A percentile compares a stretch with the other conserved stretches of the same genome.
phyloP scores from a whole-genome alignment of 352 stramenopile species.

The Globisporangium nunn region DNA sequence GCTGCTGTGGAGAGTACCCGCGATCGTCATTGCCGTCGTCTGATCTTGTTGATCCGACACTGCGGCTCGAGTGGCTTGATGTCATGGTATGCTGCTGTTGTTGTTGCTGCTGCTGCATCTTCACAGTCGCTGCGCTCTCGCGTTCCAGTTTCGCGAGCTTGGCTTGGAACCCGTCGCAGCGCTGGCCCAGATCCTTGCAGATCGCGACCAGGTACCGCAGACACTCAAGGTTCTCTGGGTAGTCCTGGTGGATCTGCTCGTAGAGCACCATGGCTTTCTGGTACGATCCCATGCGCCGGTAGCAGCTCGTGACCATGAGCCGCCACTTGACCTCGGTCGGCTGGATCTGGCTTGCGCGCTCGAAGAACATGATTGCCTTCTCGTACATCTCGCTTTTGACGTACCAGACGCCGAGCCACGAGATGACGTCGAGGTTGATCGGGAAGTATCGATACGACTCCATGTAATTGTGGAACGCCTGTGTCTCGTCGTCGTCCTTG shows the following conservation, averaged over 20 bases:
- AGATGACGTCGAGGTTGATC: slow-evolving; percentile 95
- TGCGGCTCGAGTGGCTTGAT: slow-evolving; percentile 11
- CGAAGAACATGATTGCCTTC: slow-evolving; percentile 95
- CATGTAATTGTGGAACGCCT: slow-evolving; percentile 94
- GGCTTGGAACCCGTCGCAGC: slow-evolving; percentile 90
- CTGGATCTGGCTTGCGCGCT: slow-evolving; percentile 92
- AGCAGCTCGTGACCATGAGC: slow-evolving; percentile 95
- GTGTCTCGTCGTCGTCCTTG: slow-evolving; percentile 90
- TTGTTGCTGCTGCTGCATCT: slow-evolving; percentile 21
- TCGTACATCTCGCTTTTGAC: slow-evolving; percentile 96
- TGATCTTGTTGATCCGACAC: slow-evolving; percentile 16
- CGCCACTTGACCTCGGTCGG: slow-evolving; percentile 95
- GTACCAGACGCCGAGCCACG: slow-evolving; percentile 95
- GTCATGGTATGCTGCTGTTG: slow-evolving; percentile 14
- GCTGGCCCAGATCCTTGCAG: slow-evolving; percentile 91
- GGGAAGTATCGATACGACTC: slow-evolving; percentile 94
- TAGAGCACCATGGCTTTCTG: slow-evolving; percentile 91
- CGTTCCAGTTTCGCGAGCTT: slow-evolving; percentile 90
- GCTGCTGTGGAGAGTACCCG: slow-evolving; percentile 20
- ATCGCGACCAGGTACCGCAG: slow-evolving; percentile 89
- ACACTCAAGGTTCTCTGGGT: slow-evolving; percentile 93
- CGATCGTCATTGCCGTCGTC: slow-evolving; percentile 23
- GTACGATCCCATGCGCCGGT: slow-evolving; percentile 92
- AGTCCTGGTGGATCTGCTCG: slow-evolving; percentile 91
- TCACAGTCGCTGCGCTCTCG: slow-evolving; percentile 30